Conservation (phyloP, 306 rosid species). For the Cucumis sativus region DNA sequence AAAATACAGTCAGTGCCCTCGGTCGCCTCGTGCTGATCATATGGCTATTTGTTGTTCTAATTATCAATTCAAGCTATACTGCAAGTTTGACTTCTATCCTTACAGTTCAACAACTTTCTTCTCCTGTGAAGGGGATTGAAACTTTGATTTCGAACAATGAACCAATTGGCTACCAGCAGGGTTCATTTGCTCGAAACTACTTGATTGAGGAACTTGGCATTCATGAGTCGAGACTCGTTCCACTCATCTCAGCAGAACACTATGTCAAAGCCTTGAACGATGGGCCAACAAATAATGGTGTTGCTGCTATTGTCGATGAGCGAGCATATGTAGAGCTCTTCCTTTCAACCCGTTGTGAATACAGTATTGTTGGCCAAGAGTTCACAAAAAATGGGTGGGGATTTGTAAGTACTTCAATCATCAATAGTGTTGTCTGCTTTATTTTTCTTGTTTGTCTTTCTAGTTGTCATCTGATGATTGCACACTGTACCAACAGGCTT, state of each 20-base stretch:
- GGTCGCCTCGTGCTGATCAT: slow-evolving; percentile 74
- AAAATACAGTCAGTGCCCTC: slow-evolving; percentile 80
- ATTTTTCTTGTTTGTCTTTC: neutral
- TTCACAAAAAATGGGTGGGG: slow-evolving; percentile 97
- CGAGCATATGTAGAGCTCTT: slow-evolving; percentile 72
- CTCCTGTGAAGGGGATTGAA: slow-evolving; percentile 74
- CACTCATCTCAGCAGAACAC: slow-evolving; percentile 47
- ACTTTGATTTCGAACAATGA: slow-evolving; percentile 35
- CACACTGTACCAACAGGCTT: slow-evolving; percentile 38
- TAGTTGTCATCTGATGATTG: neutral
- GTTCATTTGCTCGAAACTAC: slow-evolving; percentile 53
- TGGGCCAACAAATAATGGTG: slow-evolving; percentile 71
- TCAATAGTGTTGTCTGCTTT: neutral
- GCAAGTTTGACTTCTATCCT: slow-evolving; percentile 97
- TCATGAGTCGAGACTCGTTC: slow-evolving; percentile 53
- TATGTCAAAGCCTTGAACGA: slow-evolving; percentile 41
- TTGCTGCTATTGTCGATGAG: slow-evolving; percentile 70
- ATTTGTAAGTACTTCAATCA: slow-evolving; percentile 55
- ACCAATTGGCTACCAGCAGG: slow-evolving; percentile 66
- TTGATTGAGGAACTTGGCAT: slow-evolving; percentile 47
- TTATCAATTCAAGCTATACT: slow-evolving; percentile 88
- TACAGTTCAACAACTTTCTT: slow-evolving; percentile 75
- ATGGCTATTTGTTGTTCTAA: slow-evolving; percentile 92
- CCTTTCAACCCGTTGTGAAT: slow-evolving; percentile 72
- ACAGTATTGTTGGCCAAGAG: slow-evolving; percentile 68